These are phyloP conservation scores for Neurospora sp. DNA, from an alignment of 495 filamentous ascomycete species.

Conservation along the genomic window DNA sequence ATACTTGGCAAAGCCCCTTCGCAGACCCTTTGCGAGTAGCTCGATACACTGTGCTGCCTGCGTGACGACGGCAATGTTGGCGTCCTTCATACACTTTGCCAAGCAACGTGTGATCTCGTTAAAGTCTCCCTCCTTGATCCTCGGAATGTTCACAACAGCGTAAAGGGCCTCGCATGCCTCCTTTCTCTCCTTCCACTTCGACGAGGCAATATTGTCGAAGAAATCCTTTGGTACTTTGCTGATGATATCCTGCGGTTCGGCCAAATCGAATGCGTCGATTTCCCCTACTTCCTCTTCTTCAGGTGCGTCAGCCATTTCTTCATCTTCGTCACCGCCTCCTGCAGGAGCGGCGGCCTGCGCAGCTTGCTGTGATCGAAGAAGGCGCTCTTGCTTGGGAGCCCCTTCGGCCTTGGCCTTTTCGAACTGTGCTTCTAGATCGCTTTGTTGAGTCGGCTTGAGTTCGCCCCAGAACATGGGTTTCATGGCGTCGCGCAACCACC, in stretches of 20 bases:
- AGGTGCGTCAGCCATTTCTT: conserved; percentile 44
- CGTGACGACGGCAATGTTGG: conserved; percentile 90
- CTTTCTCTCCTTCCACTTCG: conserved; percentile 98
- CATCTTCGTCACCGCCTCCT: conserved; percentile 45
- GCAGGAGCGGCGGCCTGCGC: conserved; percentile 59
- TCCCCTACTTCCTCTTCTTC: conserved; percentile 61
- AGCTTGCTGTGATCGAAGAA: conserved; percentile 84
- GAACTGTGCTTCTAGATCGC: conserved; percentile 88
- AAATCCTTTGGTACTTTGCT: conserved; percentile 78
- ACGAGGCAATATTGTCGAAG: conserved; percentile 67
- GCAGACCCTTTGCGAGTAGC: conserved; percentile 78
- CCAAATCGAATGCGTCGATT: conserved; percentile 77
- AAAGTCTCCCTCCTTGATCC: conserved; percentile 85
- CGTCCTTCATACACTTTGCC: conserved; percentile 97
- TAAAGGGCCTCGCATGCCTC: conserved; percentile 82
- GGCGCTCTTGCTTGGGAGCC: conserved; percentile 76
- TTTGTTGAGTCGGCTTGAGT: conserved; percentile 90
- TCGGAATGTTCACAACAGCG: conserved; percentile 68
- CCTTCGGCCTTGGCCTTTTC: conserved; percentile 85
- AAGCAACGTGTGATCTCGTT: conserved; percentile 70
- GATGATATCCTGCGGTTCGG: conserved; percentile 79
- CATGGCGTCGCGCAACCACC: conserved; percentile 96
- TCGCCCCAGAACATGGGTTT: conserved; percentile 97
- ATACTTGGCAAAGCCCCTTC: conserved; percentile 70
- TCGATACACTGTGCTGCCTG: conserved; percentile 93